phyloP scores from a whole-genome alignment of 495 filamentous ascomycete genomes.

The Aspergillus diversus region DNA sequence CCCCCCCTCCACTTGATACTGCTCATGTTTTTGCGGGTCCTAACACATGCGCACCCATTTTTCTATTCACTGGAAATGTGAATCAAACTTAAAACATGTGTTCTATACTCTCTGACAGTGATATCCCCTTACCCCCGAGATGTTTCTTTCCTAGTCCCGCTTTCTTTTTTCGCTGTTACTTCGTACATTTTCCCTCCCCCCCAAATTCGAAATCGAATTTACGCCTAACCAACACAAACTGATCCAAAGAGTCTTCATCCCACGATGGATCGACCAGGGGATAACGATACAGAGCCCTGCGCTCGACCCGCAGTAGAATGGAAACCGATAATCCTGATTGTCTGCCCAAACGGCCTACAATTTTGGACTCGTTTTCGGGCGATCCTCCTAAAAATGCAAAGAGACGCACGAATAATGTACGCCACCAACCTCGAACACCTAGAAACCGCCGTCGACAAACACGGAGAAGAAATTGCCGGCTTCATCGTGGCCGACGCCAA shows the following conservation, averaged over 20 bases:
- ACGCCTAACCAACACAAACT: no score
- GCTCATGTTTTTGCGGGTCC: neutral
- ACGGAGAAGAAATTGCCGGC: conserved; percentile 11
- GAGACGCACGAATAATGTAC: conserved; percentile 15
- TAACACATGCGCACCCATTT: neutral
- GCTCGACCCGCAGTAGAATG: neutral
- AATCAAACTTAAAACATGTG: neutral
- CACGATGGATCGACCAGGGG: no score
- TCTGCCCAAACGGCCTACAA: neutral
- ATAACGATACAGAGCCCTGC: neutral
- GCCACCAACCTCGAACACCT: conserved; percentile 3
- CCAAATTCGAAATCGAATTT: no score
- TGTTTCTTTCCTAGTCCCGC: neutral
- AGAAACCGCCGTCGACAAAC: neutral
- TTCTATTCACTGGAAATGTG: neutral
- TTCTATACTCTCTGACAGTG: neutral
- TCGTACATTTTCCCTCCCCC: no score
- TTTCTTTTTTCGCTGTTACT: neutral
- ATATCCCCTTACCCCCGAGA: neutral
- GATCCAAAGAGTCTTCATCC: no score
- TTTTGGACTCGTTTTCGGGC: conserved; percentile 3
- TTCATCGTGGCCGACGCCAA: conserved; percentile 19
- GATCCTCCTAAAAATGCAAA: conserved; percentile 12
- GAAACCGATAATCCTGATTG: neutral
- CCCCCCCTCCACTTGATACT: neutral